phyloP scores from a whole-genome alignment of 192 early-diverging fungal genomes.

The Funneliformis mosseae region DNA sequence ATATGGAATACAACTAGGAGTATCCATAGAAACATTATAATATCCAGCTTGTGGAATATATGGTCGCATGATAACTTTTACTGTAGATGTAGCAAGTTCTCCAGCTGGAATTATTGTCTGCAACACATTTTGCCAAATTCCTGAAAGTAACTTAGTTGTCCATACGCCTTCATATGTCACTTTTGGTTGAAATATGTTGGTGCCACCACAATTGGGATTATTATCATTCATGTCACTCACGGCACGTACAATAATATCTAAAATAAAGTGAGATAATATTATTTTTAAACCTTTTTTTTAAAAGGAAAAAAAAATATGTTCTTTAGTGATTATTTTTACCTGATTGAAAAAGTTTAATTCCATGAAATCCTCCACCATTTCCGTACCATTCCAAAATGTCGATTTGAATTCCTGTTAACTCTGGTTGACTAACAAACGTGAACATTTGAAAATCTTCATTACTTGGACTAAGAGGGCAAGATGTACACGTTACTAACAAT shows the following conservation, averaged over 20 bases:
- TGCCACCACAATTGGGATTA: neutral
- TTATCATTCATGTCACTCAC: neutral
- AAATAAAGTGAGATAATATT: neutral
- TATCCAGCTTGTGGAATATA: conserved; percentile 63
- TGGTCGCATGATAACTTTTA: conserved; percentile 41
- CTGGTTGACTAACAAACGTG: conserved; percentile 39
- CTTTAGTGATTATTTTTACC: neutral
- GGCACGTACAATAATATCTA: conserved; percentile 25
- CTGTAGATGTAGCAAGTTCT: neutral
- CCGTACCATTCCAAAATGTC: conserved; percentile 62
- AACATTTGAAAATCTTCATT: conserved; percentile 49
- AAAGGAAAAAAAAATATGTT: neutral
- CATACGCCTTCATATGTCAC: conserved; percentile 10
- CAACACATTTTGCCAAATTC: conserved; percentile 22
- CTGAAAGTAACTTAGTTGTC: neutral
- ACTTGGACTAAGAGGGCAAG: neutral
- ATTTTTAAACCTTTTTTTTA: neutral
- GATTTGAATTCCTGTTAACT: conserved; percentile 58
- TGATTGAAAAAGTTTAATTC: conserved; percentile 41
- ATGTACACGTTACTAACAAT: neutral
- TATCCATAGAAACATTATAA: conserved; percentile 57
- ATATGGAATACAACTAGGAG: conserved; percentile 52
- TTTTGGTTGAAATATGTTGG: neutral
- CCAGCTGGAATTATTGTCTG: neutral
- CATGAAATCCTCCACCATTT: conserved; percentile 43